Evolutionary conservation across 306 rosid species (phyloP).

Genomic region (Rubus idaeus): DNA sequence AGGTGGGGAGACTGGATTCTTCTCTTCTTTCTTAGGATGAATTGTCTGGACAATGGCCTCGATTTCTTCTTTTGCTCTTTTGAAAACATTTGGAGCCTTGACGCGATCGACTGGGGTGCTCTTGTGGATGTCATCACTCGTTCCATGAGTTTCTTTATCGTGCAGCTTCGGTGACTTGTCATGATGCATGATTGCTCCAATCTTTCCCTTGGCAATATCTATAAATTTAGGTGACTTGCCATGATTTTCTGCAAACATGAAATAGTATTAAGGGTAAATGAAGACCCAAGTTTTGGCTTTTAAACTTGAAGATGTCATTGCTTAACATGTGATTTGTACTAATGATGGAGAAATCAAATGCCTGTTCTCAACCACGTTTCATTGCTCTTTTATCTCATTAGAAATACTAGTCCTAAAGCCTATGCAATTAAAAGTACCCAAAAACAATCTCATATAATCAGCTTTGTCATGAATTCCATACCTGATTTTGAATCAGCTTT

Average conservation of each 20-base stretch:
- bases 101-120: slow-evolving; percentile 50
- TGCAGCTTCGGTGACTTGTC: slow-evolving; percentile 49
- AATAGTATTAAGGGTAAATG: slow-evolving; percentile 2
- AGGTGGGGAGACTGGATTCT: slow-evolving; percentile 18
- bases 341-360: neutral
- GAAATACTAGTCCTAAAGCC: neutral
- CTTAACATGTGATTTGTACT: neutral
- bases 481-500: slow-evolving; percentile 43
- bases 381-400: neutral
- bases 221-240: slow-evolving; percentile 30
- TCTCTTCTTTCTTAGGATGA: slow-evolving; percentile 49
- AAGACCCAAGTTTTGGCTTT: neutral
- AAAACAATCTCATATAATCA: slow-evolving; percentile 10
- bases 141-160: slow-evolving; percentile 66
- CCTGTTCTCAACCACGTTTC: neutral
- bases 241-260: slow-evolving; percentile 44
- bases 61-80: slow-evolving; percentile 74
- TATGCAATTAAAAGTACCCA: neutral
- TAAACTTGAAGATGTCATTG: slow-evolving; percentile 13
- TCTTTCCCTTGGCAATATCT: slow-evolving; percentile 49
- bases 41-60: slow-evolving; percentile 63
- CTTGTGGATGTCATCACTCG: slow-evolving; percentile 55
- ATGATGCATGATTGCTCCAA: slow-evolving; percentile 42
- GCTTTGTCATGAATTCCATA: slow-evolving; percentile 21
- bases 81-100: slow-evolving; percentile 57